Evolutionary conservation across 2,329 filamentous ascomycete genomes (phyloP).

Genomic region (Arthrobotrys sphaeroides): DNA sequence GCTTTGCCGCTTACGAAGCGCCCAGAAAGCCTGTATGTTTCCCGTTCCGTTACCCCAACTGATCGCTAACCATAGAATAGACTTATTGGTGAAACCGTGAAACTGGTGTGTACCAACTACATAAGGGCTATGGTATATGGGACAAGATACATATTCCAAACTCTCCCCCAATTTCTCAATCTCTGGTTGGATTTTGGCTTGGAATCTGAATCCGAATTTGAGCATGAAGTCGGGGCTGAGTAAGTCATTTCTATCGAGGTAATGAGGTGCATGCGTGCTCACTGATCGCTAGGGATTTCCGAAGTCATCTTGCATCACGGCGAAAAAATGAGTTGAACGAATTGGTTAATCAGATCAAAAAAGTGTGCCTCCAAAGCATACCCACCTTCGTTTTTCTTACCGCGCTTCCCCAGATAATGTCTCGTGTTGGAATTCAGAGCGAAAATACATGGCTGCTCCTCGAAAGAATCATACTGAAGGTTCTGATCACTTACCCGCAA

Average conservation of each 20-base stretch:
- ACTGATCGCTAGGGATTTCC: constrained; percentile 60
- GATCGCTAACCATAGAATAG: constrained; percentile 60
- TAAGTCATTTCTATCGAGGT: constrained; percentile 56
- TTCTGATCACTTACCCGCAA: constrained; percentile 85
- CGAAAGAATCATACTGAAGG: constrained; percentile 81
- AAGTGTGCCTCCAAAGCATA: constrained; percentile 71
- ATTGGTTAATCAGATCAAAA: constrained; percentile 79
- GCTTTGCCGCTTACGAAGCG: constrained; percentile 79
- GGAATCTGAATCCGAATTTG: constrained; percentile 71
- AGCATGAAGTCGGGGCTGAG: constrained; percentile 65
- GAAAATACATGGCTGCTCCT: constrained; percentile 78
- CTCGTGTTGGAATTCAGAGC: constrained; percentile 91
- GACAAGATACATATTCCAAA: constrained; percentile 96
- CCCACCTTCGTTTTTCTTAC: constrained; percentile 69
- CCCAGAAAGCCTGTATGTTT: constrained; percentile 71
- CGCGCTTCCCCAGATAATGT: constrained; percentile 89
- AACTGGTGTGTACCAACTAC: constrained; percentile 93
- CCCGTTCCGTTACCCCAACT: not conserved
- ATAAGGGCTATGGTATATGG: constrained; percentile 85
- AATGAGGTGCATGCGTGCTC: constrained; percentile 20
- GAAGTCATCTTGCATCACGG: constrained; percentile 64
- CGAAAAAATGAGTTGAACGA: constrained; percentile 73
- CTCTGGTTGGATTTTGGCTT: constrained; percentile 93
- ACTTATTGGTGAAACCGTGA: constrained; percentile 82
- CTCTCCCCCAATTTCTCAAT: constrained; percentile 87